A percentile compares a stretch with the other conserved stretches of the same genome.
These are phyloP conservation scores for Trichophaea hybrida DNA, from an alignment of 2,329 filamentous ascomycete species.

Conservation along the genomic window DNA sequence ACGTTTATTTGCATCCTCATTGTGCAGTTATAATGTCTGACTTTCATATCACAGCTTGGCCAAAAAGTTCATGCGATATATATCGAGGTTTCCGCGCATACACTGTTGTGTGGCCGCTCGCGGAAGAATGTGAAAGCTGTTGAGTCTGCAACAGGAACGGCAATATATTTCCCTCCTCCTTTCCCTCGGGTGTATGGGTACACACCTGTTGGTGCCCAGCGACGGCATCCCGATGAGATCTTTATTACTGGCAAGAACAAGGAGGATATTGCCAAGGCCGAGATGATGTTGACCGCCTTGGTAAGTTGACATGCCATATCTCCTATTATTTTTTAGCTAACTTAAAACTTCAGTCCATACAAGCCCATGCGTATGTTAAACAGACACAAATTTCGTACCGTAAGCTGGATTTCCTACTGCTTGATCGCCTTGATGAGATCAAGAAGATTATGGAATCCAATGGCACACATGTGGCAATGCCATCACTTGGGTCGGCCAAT, in stretches of 20 bases:
- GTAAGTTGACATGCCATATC: conserved; percentile 50
- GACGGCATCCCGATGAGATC: conserved; percentile 75
- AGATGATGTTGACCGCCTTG: conserved; percentile 78
- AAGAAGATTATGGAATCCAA: conserved; percentile 96
- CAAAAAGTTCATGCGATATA: conserved; percentile 59
- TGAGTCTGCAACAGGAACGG: conserved; percentile 85
- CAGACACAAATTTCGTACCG: conserved; percentile 29
- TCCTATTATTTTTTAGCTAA: conserved; percentile 31
- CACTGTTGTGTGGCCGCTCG: conserved; percentile 79
- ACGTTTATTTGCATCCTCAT: conserved; percentile 9
- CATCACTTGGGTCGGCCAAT: conserved; percentile 69
- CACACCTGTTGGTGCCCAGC: conserved; percentile 63
- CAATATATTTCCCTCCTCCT: conserved; percentile 93
- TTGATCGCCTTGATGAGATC: conserved; percentile 86
- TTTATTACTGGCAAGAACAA: conserved; percentile 85
- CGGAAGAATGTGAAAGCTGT: conserved; percentile 97
- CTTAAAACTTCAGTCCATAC: background rate
- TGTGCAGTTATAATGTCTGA: background rate
- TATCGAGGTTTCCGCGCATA: conserved; percentile 76
- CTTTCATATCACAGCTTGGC: conserved; percentile 34
- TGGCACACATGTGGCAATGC: conserved; percentile 87
- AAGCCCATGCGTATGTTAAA: conserved; percentile 1
- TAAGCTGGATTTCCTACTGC: conserved; percentile 88
- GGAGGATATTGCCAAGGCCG: conserved; percentile 73
- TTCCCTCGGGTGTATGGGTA: conserved; percentile 89